phyloP scores from a whole-genome alignment of 148 eudicot genomes.

The Rhododendron simsii region DNA sequence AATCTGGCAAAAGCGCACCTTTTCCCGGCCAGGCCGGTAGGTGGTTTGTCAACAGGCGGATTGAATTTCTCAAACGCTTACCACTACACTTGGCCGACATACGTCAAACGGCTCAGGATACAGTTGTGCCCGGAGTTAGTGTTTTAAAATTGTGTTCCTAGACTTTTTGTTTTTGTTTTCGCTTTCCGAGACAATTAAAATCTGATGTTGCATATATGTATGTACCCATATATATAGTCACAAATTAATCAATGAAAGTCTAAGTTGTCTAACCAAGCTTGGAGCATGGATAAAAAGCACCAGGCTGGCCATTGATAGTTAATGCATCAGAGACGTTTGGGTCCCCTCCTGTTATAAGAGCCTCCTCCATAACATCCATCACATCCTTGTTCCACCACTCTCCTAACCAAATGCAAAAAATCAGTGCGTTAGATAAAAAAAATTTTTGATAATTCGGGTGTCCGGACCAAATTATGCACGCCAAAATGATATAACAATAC shows the following conservation, averaged over 20 bases:
- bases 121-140: no score
- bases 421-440: no score
- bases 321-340: slow-evolving; percentile 21
- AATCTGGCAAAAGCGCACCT: neutral
- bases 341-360: slow-evolving; percentile 12
- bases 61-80: no score
- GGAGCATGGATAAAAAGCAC: slow-evolving; percentile 24
- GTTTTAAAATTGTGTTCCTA: neutral
- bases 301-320: slow-evolving; percentile 28
- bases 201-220: neutral
- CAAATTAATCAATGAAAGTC: neutral
- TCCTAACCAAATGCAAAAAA: neutral
- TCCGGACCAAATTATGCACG: neutral
- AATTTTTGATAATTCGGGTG: no score
- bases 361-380: slow-evolving; percentile 4
- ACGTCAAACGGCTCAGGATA: no score
- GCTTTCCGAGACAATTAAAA: neutral
- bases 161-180: neutral
- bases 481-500: neutral
- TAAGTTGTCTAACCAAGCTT: slow-evolving; percentile 1
- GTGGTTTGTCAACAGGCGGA: no score
- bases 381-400: slow-evolving; percentile 23
- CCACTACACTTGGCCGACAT: no score
- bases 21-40: neutral
- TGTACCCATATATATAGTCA: neutral